phyloP scores from a whole-genome alignment of 305 asterid genomes.

The Fraxinus floribunda region DNA sequence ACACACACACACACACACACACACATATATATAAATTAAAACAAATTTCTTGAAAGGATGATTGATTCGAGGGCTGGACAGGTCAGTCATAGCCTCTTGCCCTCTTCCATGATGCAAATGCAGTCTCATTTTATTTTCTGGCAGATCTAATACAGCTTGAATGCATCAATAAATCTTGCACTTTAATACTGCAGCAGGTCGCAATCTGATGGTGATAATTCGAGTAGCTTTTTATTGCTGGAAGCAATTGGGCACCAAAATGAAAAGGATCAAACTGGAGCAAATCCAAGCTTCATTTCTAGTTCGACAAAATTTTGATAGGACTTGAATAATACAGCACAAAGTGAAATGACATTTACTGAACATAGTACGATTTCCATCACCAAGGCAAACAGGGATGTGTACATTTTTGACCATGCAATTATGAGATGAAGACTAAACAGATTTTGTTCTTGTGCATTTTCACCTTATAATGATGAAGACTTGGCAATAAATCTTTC shows the following conservation, averaged over 20 bases:
- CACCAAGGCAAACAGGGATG: background rate
- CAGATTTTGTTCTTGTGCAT: background rate
- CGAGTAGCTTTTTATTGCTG: slow-evolving; percentile 11
- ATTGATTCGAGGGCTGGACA: background rate
- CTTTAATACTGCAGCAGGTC: slow-evolving; percentile 6
- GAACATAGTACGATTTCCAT: background rate
- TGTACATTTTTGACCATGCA: background rate
- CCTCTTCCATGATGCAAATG: background rate
- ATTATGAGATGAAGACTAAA: background rate
- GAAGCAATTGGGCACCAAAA: background rate
- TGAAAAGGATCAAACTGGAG: background rate
- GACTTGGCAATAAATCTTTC: background rate
- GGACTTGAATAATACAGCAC: background rate
- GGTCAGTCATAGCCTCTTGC: background rate
- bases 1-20: too few species aligned
- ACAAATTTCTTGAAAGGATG: background rate
- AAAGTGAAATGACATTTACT: background rate
- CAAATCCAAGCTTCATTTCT: background rate
- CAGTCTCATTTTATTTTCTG: background rate
- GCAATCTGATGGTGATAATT: background rate
- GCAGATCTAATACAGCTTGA: background rate
- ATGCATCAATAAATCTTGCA: background rate
- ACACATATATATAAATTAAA: background rate
- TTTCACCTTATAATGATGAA: background rate
- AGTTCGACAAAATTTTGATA: background rate